Evolutionary conservation across 176 grass and related monocot species (phyloP).

Genomic region (Raddia guianensis): DNA sequence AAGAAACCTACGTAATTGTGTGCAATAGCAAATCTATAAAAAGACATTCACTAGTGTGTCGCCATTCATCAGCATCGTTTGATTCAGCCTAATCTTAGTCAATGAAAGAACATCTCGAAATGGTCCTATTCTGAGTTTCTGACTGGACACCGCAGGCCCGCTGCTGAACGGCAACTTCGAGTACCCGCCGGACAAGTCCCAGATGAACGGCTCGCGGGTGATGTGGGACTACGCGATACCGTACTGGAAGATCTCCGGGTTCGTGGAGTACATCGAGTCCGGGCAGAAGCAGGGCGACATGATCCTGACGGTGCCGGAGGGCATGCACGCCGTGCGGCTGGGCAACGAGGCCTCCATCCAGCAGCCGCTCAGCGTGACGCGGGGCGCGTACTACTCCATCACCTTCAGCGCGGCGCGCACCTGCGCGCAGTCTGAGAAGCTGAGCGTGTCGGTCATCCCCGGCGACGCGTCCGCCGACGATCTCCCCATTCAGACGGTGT

Average conservation of each 20-base stretch:
- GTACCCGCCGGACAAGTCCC: constrained; percentile 9
- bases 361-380: constrained; percentile 43
- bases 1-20: too few species aligned
- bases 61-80: too few species aligned
- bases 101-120: not conserved
- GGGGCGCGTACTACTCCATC: constrained; percentile 50
- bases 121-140: not conserved
- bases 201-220: constrained; percentile 39
- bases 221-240: constrained; percentile 19
- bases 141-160: constrained; percentile 14
- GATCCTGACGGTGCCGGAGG: constrained; percentile 55
- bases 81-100: not conserved
- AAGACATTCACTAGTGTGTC: too few species aligned
- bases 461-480: constrained; percentile 33
- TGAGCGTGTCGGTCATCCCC: constrained; percentile 43
- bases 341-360: constrained; percentile 50
- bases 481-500: constrained; percentile 60
- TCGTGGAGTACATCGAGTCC: constrained; percentile 68
- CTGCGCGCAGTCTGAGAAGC: constrained; percentile 56
- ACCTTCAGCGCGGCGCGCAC: constrained; percentile 64
- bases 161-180: constrained; percentile 56
- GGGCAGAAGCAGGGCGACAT: constrained; percentile 49
- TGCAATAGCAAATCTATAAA: too few species aligned
- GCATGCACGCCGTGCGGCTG: constrained; percentile 52
- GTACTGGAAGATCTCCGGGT: constrained; percentile 52